phyloP scores from a whole-genome alignment of 495 filamentous ascomycete genomes.

The Amphirosellinia nigrospora region DNA sequence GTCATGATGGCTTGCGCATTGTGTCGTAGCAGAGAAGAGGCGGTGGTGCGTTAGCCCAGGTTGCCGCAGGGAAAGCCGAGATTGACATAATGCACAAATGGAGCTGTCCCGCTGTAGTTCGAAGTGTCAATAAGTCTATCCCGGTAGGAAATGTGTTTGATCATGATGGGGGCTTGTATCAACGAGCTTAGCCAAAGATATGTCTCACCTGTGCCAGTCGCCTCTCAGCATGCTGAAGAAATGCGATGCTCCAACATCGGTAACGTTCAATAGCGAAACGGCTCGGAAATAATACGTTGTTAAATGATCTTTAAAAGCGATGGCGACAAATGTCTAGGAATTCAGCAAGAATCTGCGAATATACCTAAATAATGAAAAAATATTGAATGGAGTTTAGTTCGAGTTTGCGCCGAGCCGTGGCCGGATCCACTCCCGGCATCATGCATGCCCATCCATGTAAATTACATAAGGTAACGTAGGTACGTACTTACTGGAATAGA shows the following conservation, averaged over 20 bases:
- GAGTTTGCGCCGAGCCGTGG: not conserved
- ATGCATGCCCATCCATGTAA: not conserved
- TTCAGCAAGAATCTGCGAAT: no score
- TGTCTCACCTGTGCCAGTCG: conserved; percentile 31
- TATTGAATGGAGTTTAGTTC: not conserved
- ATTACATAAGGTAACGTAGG: not conserved
- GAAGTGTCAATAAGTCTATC: conserved; percentile 24
- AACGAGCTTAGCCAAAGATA: not conserved
- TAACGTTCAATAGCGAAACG: not conserved
- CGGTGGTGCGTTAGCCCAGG: conserved; percentile 19
- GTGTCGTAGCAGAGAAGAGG: conserved; percentile 25
- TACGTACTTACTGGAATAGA: not conserved
- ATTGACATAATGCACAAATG: conserved; percentile 39
- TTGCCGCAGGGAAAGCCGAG: conserved; percentile 31
- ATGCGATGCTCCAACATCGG: conserved; percentile 30
- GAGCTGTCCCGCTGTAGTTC: conserved; percentile 32
- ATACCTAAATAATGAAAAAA: not conserved
- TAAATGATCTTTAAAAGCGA: not conserved
- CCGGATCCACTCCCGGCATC: not conserved
- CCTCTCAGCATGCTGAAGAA: conserved; percentile 40
- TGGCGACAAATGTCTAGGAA: no score
- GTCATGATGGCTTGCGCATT: not conserved
- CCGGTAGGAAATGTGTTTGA: not conserved
- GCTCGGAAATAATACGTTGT: not conserved
- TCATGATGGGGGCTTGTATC: not conserved